phyloP scores from a whole-genome alignment of 139 green algal species.

The Pleodorina starrii region DNA sequence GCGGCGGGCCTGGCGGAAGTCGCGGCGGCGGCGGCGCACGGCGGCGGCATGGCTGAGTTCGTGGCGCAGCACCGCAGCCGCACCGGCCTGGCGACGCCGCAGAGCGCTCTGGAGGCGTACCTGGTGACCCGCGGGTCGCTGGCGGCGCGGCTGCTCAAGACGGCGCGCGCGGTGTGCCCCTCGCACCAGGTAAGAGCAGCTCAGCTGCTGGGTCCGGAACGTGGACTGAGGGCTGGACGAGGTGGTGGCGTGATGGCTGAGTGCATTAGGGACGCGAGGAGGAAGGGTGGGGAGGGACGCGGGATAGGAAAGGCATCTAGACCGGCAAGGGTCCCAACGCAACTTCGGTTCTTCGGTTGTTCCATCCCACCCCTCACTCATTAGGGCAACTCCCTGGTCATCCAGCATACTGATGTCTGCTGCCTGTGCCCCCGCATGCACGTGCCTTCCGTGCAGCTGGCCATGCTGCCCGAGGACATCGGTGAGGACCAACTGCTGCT shows the following conservation, averaged over 20 bases:
- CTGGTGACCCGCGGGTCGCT: slow-evolving; percentile 56
- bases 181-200: slow-evolving; percentile 14
- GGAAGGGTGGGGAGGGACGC: no score
- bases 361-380: no score
- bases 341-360: no score
- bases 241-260: no score
- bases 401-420: background rate
- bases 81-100: slow-evolving; percentile 56
- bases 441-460: slow-evolving; percentile 42
- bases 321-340: no score
- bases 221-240: no score
- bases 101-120: slow-evolving; percentile 63
- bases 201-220: no score
- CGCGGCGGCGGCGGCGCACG: background rate
- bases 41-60: slow-evolving; percentile 23
- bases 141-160: slow-evolving; percentile 63
- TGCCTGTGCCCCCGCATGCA: background rate
- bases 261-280: no score
- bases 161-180: slow-evolving; percentile 45
- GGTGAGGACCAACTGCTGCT: slow-evolving; percentile 60
- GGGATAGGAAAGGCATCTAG: no score
- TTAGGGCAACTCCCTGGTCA: no score
- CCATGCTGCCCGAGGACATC: slow-evolving; percentile 55
- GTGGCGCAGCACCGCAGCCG: slow-evolving; percentile 13
- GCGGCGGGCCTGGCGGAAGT: background rate